These are phyloP conservation scores for Chlorella sorokiniana DNA, from an alignment of 139 green algal genomes.

Conservation along the genomic window DNA sequence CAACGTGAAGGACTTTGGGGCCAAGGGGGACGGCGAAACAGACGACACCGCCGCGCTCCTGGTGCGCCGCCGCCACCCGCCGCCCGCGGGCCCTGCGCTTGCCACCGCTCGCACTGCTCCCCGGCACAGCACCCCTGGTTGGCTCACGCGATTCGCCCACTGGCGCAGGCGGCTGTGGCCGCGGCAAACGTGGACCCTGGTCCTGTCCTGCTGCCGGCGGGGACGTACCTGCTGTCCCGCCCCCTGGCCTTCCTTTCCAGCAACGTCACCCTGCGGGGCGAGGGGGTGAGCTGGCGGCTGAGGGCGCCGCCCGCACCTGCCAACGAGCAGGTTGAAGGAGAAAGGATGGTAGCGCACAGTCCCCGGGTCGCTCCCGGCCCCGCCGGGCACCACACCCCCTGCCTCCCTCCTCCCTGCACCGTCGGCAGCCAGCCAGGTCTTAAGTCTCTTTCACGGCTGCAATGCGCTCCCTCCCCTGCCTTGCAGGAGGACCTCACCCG, in stretches of 20 bases:
- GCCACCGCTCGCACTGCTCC: background rate
- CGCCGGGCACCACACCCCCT: too few relatives aligned
- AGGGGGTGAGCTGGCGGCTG: constrained; percentile 3
- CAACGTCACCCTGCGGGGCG: constrained; percentile 15
- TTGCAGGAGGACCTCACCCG: background rate
- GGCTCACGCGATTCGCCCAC: background rate
- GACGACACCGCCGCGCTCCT: constrained; percentile 23
- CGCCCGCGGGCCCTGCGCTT: background rate
- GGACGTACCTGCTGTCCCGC: constrained; percentile 7
- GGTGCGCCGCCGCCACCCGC: background rate
- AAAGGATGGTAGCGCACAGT: background rate
- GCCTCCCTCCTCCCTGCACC: too few relatives aligned
- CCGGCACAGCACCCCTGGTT: background rate
- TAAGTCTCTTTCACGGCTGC: too few relatives aligned
- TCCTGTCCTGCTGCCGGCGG: background rate
- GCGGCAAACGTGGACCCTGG: constrained; percentile 1
- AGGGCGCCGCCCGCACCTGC: background rate
- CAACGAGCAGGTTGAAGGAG: too few relatives aligned
- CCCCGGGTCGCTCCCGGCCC: too few relatives aligned
- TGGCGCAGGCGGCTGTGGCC: background rate
- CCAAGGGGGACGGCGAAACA: background rate
- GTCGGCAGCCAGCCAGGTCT: too few relatives aligned
- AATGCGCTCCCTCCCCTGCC: background rate
- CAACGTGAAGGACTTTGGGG: constrained; percentile 10
- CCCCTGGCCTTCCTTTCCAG: constrained; percentile 2